Evolutionary conservation across 1,139 yeast genomes (phyloP), one percentile per base, ranked within the genome.

Genomic region (Kazachstania sp.): DNA sequence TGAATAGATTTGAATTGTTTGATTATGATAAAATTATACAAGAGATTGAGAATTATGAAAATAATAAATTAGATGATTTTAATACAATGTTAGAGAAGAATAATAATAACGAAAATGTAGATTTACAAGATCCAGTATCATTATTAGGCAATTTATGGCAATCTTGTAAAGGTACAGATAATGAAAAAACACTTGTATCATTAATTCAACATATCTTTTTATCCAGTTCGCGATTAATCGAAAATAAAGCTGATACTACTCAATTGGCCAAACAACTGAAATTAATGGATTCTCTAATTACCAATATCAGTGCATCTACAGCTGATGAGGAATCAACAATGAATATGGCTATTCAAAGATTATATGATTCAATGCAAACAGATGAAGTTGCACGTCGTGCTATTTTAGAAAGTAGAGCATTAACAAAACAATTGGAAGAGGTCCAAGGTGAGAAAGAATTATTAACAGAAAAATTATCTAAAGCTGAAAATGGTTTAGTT

Each of bases 311-410:
- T 3, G 74, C 81, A 20, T 37, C 49, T 4, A 72, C 77, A 15
- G 69, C 81, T 0, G 84, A 83, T 55, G 82, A 83, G 52, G 86
- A 83, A 39, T 75, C 90, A 8, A 86, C 88, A 5, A 75, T 88
- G 58, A 87, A 86, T 45, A 80, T 87, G 54, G 90, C 95, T 1
- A 85, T 92, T 37, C 94, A 87, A 59, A 73, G 83, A 52, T 72
- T 92, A 47, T 75, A 80, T 51, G 80, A 87, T 46, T 77, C 88
- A n/a, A 75, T 90, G 65, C 83, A 83, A 56, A 86, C 96, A 0
- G 98, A 92, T 65, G 96, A 88, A 51, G 85, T 84, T 65, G 96
- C 95, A 19, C 73, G 85, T 47, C 75, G 83, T 49, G 95, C 96
- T 0, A 71, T 84, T 47, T 67, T 75, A 41, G 97, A 90, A 54